Conservation (phyloP, 2,329 filamentous ascomycete genomes). For the Cladophialophora psammophila region DNA sequence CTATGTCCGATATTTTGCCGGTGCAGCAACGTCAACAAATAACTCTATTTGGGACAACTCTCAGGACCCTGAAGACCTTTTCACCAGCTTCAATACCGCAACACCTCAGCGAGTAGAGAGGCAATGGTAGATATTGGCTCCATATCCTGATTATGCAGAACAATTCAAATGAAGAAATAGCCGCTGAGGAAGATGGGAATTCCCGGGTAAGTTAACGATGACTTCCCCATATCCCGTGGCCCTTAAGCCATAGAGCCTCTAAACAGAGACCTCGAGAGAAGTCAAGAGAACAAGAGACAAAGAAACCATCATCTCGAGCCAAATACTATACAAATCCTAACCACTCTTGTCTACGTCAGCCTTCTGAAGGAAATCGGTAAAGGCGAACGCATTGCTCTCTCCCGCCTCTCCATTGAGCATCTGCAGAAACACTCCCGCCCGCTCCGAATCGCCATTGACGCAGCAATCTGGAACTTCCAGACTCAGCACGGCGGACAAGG, state of each 20-base stretch:
- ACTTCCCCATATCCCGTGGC: neutral
- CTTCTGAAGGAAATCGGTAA: conserved; percentile 89
- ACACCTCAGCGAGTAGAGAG: neutral
- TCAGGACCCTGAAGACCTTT: neutral
- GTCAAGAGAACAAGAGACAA: neutral
- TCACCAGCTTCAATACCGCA: neutral
- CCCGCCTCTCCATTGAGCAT: conserved; percentile 80
- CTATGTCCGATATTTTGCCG: neutral
- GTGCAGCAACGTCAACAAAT: neutral
- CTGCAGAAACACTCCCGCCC: conserved; percentile 74
- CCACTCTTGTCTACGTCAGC: conserved; percentile 55
- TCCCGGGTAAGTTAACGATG: conserved; percentile 49
- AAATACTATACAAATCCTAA: neutral
- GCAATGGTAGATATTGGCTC: neutral
- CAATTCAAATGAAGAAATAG: neutral
- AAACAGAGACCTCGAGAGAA: neutral
- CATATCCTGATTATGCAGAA: neutral
- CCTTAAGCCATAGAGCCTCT: neutral
- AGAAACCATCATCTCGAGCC: neutral
- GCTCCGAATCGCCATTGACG: conserved; percentile 87
- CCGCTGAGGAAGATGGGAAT: conserved; percentile 49
- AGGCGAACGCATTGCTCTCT: conserved; percentile 79
- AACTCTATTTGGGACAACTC: neutral
- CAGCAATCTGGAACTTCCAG: conserved; percentile 98
- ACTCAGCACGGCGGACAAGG: conserved; percentile 80